Percentiles rank a stretch among this genome's conserved stretches.
phyloP scores from a whole-genome alignment of 139 green algal genomes.

The Monoraphidium neglectum region DNA sequence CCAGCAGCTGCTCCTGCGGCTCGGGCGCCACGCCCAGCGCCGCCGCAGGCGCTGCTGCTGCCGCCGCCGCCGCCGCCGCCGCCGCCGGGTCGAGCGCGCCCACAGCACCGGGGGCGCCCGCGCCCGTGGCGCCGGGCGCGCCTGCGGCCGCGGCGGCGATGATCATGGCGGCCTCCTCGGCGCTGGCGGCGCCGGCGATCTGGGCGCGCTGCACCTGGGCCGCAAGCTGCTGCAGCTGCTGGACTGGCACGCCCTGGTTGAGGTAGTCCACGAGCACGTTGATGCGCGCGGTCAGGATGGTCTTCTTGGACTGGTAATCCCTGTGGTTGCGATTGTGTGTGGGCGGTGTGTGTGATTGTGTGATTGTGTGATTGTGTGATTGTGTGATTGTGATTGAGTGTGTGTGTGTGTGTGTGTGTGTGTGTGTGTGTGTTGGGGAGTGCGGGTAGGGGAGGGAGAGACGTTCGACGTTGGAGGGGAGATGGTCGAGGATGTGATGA shows the following conservation, averaged over 20 bases:
- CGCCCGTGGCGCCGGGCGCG: background rate
- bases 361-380: too few relatives aligned
- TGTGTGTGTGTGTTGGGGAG: too few relatives aligned
- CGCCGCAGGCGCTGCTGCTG: background rate
- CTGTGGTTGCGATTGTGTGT: background rate
- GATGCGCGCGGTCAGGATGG: constrained; percentile 58
- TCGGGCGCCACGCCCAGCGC: background rate
- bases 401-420: too few relatives aligned
- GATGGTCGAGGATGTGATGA: too few relatives aligned
- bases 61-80: too few relatives aligned
- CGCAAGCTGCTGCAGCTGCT: background rate
- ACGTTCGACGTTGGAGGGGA: too few relatives aligned
- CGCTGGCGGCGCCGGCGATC: background rate
- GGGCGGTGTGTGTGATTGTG: too few relatives aligned
- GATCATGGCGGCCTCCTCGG: background rate
- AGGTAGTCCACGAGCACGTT: constrained; percentile 74
- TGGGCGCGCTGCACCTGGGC: background rate
- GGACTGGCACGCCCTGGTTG: constrained; percentile 36
- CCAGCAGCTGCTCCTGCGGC: constrained; percentile 46
- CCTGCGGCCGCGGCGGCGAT: background rate
- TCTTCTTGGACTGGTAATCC: constrained; percentile 67
- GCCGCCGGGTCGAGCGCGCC: background rate
- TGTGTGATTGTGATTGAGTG: too few relatives aligned
- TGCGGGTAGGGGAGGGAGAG: too few relatives aligned
- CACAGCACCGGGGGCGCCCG: background rate